Base-by-base conservation (phyloP, 2,329 filamentous ascomycete genomes). In the Neonectria hederae region DNA sequence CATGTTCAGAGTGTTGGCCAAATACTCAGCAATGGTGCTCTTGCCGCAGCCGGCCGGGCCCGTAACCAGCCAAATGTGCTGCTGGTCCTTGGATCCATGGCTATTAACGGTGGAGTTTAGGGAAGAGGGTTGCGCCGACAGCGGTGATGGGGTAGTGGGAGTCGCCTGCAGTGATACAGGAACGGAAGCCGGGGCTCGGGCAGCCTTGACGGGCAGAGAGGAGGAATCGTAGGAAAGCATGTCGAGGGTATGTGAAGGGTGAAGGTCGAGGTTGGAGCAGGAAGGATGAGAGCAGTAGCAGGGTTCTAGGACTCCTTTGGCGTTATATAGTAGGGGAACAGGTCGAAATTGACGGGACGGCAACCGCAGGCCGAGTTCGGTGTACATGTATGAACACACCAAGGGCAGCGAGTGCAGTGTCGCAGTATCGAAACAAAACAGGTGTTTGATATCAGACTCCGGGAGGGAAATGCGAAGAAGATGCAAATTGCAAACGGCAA, bases 21-120 rank as follows among this genome's bases (percentile, higher is more conserved):
- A 78, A 74, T 88, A 83, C 70, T 88, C 82, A 46, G 90, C 92
- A 28, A 94, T 86, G 0, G 91, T 94, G 62, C 88, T 92, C 83
- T 94, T 94, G 63, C 92, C 92, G 75, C 90, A 93, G 28, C 92
- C 92, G 46, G 92, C 91, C 55, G 92, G 92, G 28, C 92, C 92
- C 1, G 91, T 93, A 55, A 94, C 88, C 63, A 94, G 84, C 90
- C 91, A 94, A 75, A 94, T 93, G 77, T 94, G 91, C 73, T 90
- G 89, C 62, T 83, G 77, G 61, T 78, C 63, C 32, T 69, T 63
- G 40, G 59, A 77, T 58, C 75, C 67, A 28, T 74, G 67, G 61
- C 76, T 76, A 63, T 70, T 77, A 54, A 76, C 66, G 28, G 75
- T 67, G 52, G 74, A 49, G 24, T 5, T n/a, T 6, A n/a, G 68